Percentiles rank a stretch among this genome's conserved stretches.
Conservation (phyloP, 306 rosid species). For the Casuarina equisetifolia region DNA sequence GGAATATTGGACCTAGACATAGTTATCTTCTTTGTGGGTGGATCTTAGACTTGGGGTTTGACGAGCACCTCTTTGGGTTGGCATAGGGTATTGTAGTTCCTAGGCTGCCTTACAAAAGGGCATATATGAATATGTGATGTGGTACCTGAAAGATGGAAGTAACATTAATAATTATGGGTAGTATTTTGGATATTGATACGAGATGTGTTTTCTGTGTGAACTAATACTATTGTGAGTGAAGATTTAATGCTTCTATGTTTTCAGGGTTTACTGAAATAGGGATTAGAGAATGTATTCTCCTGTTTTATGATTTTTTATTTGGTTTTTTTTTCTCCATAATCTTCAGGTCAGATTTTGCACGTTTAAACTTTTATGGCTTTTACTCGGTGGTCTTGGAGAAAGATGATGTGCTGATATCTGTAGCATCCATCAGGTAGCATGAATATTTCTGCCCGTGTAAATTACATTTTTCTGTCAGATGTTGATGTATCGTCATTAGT, state of each 20-base stretch:
- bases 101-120: neutral
- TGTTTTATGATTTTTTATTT: slow-evolving; percentile 16
- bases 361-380: slow-evolving; percentile 92
- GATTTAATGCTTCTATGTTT: slow-evolving; percentile 2
- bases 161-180: neutral
- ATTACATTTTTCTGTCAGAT: neutral
- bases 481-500: neutral
- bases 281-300: neutral
- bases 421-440: slow-evolving; percentile 86
- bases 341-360: slow-evolving; percentile 90
- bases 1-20: neutral
- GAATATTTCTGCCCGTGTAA: neutral
- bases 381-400: slow-evolving; percentile 84
- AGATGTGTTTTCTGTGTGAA: neutral
- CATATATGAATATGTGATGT: neutral
- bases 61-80: neutral
- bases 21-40: neutral
- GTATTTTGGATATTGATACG: neutral
- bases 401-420: slow-evolving; percentile 80
- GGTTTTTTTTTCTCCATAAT: slow-evolving; percentile 23
- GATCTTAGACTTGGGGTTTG: neutral
- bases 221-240: neutral
- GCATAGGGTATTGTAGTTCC: neutral
- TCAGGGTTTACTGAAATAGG: neutral
- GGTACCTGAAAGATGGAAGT: neutral